Base-by-base conservation (phyloP, 768 basidiomycete genomes). In the Kwoniella dendrophila region DNA sequence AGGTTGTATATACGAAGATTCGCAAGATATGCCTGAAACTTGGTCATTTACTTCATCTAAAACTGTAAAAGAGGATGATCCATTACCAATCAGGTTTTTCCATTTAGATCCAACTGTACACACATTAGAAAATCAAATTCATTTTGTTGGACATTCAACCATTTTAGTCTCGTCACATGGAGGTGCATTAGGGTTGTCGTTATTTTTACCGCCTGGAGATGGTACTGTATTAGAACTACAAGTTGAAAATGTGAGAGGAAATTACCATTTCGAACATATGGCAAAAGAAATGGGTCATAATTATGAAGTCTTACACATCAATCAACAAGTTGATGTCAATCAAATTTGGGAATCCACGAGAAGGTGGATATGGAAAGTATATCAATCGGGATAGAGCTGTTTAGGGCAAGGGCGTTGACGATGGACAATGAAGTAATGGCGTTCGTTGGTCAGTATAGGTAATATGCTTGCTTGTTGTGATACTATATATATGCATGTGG, bases 241-340 rank as follows among this genome's bases (percentile, higher is more conserved):
- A 48, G 67, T 75, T 2, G 47, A 56, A 6, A 60, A 55, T 1
- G 70, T 72, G 3, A 12, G 5, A 2, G 67, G 69, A 1, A 72
- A 70, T 49, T 68, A 54, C 34, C 76, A 75, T 54, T 77, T 77
- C 38, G 63, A 77, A 54, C 73, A 75, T 51, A 74, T 77, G 74
- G 70, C 74, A 14, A 47, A 49, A 2, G 64, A 75, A 62, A 69
- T 68, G 61, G 76, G 76, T 24, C 60, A 67, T 27, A 29, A 54
- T 20, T 77, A 77, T 56, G 67, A 69, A 38, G 30, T 66, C 12
- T 4, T 74, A 18, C 20, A 47, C 48, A 70, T 69, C 11, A 27
- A 44, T 16, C 56, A 49, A 48, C 29, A 29, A 29, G 72, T 77
- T 12, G 72, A 77, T 57, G 68, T 72, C 0, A 67, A 77, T 30